Evolutionary conservation across 768 basidiomycete genomes (phyloP).

Genomic region (Podaxis sp.): DNA sequence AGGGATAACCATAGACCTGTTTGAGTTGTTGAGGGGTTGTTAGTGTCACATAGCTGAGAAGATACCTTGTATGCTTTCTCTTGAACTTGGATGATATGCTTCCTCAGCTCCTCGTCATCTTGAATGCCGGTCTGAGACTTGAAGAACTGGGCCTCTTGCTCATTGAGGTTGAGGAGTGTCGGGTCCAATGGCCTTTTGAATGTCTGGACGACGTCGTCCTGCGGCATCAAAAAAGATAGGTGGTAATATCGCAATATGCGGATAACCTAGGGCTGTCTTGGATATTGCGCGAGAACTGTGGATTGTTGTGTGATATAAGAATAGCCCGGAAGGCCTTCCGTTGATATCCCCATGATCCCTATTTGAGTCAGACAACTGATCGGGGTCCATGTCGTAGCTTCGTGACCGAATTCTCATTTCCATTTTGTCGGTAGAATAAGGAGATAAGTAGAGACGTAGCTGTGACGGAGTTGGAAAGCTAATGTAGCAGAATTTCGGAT

Average conservation of each 20-base stretch:
- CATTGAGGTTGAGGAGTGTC: conserved; percentile 15
- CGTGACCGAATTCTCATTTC: background rate
- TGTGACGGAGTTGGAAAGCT: too few relatives aligned
- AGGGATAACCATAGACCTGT: conserved; percentile 32
- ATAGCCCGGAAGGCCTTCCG: background rate
- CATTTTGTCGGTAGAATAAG: background rate
- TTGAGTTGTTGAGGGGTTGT: conserved; percentile 25
- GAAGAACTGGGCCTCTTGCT: conserved; percentile 31
- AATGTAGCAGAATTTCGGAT: too few relatives aligned
- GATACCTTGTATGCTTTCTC: conserved; percentile 29
- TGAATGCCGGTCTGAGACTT: conserved; percentile 33
- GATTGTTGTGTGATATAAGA: background rate
- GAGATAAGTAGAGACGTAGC: too few relatives aligned
- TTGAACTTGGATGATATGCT: conserved; percentile 38
- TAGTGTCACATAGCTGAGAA: background rate
- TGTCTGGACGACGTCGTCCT: background rate
- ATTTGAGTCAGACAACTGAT: background rate
- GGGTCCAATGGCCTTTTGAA: background rate
- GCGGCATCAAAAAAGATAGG: background rate
- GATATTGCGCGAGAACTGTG: background rate
- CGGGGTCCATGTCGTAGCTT: background rate
- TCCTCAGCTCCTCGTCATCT: conserved; percentile 34
- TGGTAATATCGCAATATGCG: background rate
- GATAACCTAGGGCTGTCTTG: background rate
- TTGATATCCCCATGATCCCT: background rate